phyloP scores from a whole-genome alignment of 495 filamentous ascomycete genomes.

The Copromyces sp. region DNA sequence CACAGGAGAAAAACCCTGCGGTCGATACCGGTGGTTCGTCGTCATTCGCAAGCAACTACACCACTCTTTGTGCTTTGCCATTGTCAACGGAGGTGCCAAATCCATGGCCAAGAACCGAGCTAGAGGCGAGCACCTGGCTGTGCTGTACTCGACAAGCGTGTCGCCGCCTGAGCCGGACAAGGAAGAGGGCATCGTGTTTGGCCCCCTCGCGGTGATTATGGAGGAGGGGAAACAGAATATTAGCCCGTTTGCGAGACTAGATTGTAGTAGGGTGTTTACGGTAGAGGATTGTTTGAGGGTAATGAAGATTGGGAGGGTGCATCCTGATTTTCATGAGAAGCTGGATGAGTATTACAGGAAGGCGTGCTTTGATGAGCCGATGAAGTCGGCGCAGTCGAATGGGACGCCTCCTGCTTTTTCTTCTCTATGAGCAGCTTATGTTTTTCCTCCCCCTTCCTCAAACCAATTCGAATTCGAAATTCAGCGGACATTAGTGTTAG shows the following conservation, averaged over 20 bases:
- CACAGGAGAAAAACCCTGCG: slow-evolving; percentile 8
- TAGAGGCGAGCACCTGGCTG: slow-evolving; percentile 16
- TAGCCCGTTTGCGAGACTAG: slow-evolving; percentile 23
- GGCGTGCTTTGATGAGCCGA: slow-evolving; percentile 3
- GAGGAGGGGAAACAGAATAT: slow-evolving; percentile 22
- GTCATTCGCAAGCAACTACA: slow-evolving; percentile 19
- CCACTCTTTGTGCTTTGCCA: slow-evolving; percentile 25
- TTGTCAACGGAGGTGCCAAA: slow-evolving; percentile 13
- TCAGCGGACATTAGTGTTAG: no score
- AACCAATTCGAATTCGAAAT: no score
- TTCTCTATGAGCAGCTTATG: no score
- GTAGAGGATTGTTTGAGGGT: slow-evolving; percentile 23
- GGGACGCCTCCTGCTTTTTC: no score
- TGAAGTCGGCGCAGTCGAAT: neutral
- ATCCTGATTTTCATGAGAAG: slow-evolving; percentile 7
- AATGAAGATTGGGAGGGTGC: slow-evolving; percentile 24
- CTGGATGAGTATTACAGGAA: slow-evolving; percentile 21
- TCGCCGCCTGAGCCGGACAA: slow-evolving; percentile 13
- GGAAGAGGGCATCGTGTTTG: slow-evolving; percentile 15
- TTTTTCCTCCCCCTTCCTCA: no score
- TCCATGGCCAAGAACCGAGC: neutral
- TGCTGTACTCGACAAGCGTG: slow-evolving; percentile 15
- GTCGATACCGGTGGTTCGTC: slow-evolving; percentile 24
- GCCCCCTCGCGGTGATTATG: slow-evolving; percentile 21
- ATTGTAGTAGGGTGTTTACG: slow-evolving; percentile 23